A percentile compares a stretch with the other conserved stretches of the same genome.
Conservation (phyloP, 192 early-diverging fungal genomes). For the Rhizophagus sp. region DNA sequence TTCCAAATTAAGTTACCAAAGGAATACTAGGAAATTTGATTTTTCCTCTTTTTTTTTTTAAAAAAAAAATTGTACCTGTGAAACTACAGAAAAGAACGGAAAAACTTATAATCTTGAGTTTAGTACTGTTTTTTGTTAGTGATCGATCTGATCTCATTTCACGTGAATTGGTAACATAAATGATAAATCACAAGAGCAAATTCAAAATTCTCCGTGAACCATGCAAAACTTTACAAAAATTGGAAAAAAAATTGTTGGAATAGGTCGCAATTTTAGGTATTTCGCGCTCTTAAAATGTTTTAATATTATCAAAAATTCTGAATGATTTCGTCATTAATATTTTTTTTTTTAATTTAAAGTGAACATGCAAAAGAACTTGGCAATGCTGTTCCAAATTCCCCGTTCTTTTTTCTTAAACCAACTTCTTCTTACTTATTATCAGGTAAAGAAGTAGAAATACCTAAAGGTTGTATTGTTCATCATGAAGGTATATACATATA, state of each 20-base stretch:
- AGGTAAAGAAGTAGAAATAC: slow-evolving; percentile 78
- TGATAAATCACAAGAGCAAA: no score
- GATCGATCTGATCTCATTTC: no score
- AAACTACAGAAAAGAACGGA: no score
- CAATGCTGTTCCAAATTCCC: slow-evolving; percentile 84
- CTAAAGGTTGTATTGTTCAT: slow-evolving; percentile 75
- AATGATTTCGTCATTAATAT: no score
- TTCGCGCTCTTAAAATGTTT: no score
- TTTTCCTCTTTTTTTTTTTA: no score
- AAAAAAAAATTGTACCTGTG: no score
- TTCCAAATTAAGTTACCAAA: no score
- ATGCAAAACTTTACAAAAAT: slow-evolving; percentile 26
- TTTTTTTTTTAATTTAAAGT: slow-evolving; percentile 37
- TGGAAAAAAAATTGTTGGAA: slow-evolving; percentile 82
- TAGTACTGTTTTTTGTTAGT: no score
- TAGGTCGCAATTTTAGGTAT: slow-evolving; percentile 88
- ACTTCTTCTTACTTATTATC: slow-evolving; percentile 73
- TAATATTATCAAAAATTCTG: neutral
- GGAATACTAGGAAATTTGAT: no score
- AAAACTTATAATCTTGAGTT: no score
- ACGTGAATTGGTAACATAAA: no score
- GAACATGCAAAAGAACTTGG: slow-evolving; percentile 95
- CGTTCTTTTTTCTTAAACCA: slow-evolving; percentile 96
- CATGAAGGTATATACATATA: slow-evolving; percentile 62
- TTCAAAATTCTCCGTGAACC: neutral